Percentiles rank a stretch among this genome's conserved stretches.
These are phyloP conservation scores for Aspergillus carlsbadensis DNA, from an alignment of 495 filamentous ascomycete genomes.

Conservation along the genomic window DNA sequence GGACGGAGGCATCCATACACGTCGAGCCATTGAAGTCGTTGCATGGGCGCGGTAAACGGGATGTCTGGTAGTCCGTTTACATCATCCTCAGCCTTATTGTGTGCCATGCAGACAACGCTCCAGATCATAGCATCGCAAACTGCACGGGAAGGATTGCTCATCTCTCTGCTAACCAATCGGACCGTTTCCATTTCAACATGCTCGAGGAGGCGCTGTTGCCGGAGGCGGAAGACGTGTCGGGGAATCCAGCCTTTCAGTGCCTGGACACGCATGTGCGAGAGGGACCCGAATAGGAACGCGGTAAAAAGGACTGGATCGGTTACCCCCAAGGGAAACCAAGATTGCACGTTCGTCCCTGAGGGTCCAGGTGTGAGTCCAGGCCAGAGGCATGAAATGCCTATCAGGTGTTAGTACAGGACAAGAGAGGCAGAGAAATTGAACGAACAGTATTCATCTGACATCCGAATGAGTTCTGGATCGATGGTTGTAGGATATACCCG, in stretches of 20 bases:
- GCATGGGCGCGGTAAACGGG: slow-evolving; percentile 39
- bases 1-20: slow-evolving; percentile 40
- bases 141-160: slow-evolving; percentile 31
- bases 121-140: slow-evolving; percentile 37
- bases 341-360: not conserved
- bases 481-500: slow-evolving; percentile 25
- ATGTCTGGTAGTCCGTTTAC: slow-evolving; percentile 9
- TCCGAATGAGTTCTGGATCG: slow-evolving; percentile 16
- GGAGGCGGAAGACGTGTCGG: slow-evolving; percentile 19
- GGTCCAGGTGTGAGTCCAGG: slow-evolving; percentile 33
- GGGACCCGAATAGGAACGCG: slow-evolving; percentile 38
- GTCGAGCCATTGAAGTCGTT: slow-evolving; percentile 42
- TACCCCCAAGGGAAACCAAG: slow-evolving; percentile 38
- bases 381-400: slow-evolving; percentile 35
- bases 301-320: slow-evolving; percentile 37
- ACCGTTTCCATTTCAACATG: slow-evolving; percentile 40
- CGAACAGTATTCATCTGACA: slow-evolving; percentile 15
- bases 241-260: slow-evolving; percentile 33
- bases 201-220: slow-evolving; percentile 29
- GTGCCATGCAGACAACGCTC: slow-evolving; percentile 43
- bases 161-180: slow-evolving; percentile 34
- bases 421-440: not conserved
- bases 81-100: slow-evolving; percentile 31
- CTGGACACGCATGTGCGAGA: slow-evolving; percentile 41
- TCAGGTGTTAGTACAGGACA: not conserved